Percentiles rank a stretch among this genome's conserved stretches.
phyloP scores from a whole-genome alignment of 1,139 yeast species.

The Pichia sp. region DNA sequence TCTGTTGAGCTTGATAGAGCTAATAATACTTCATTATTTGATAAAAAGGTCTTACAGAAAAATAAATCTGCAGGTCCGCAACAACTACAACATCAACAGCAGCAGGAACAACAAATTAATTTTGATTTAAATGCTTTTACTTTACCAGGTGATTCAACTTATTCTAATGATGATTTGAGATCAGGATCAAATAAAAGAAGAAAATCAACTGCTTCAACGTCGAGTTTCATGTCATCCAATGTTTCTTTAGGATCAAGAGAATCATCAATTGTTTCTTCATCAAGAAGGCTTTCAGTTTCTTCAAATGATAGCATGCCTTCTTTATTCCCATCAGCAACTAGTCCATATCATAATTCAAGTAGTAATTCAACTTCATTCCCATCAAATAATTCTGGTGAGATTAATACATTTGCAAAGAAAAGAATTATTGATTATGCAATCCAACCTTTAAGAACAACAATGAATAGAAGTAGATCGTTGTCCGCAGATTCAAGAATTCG shows the following conservation, averaged over 20 bases:
- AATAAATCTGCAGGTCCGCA: background rate
- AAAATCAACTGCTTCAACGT: slow-evolving; percentile 25
- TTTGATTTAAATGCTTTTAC: slow-evolving; percentile 27
- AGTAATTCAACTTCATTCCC: background rate
- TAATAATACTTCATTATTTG: slow-evolving; percentile 20
- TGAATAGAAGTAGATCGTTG: slow-evolving; percentile 14
- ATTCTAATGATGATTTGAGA: slow-evolving; percentile 16
- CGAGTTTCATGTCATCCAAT: slow-evolving; percentile 23
- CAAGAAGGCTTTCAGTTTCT: slow-evolving; percentile 23
- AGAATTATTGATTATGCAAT: slow-evolving; percentile 11
- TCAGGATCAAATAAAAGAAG: slow-evolving; percentile 17
- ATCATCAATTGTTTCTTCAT: slow-evolving; percentile 23
- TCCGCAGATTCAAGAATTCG: slow-evolving; percentile 17
- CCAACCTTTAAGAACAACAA: slow-evolving; percentile 10
- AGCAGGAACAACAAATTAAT: slow-evolving; percentile 1
- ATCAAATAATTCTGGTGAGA: background rate
- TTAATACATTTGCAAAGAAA: slow-evolving; percentile 10
- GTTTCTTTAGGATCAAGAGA: slow-evolving; percentile 21
- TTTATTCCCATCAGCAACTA: slow-evolving; percentile 21
- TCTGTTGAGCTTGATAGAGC: slow-evolving; percentile 6
- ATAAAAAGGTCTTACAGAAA: slow-evolving; percentile 13
- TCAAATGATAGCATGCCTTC: slow-evolving; percentile 24
- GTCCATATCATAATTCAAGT: slow-evolving; percentile 10
- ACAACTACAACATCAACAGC: background rate
- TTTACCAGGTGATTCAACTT: slow-evolving; percentile 18